Conservation (phyloP, 441 rosid species). For the Flueggea neowawraea region DNA sequence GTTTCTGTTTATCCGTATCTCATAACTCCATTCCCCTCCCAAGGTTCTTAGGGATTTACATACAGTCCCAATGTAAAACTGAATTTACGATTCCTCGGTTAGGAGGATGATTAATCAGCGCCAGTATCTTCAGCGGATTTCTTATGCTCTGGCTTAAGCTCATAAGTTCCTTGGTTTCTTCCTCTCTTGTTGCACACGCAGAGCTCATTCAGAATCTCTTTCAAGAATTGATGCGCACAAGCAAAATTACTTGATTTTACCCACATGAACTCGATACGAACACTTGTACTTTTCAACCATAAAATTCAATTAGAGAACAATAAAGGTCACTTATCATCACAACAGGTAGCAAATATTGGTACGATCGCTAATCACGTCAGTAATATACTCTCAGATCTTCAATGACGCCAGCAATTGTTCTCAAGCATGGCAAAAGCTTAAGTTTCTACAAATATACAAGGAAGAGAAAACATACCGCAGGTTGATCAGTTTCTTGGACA, state of each 20-base stretch:
- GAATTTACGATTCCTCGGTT: neutral
- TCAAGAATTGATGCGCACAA: conserved; percentile 74
- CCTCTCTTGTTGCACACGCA: conserved; percentile 95
- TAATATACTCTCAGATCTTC: too few species aligned
- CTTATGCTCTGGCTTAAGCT: conserved; percentile 94
- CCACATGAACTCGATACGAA: too few species aligned
- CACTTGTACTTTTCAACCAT: neutral
- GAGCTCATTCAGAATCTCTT: conserved; percentile 88
- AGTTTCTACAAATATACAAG: too few species aligned
- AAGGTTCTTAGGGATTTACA: too few species aligned
- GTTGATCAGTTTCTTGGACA: conserved; percentile 92
- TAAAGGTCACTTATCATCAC: too few species aligned
- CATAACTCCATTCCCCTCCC: too few species aligned
- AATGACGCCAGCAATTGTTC: too few species aligned
- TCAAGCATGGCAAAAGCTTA: too few species aligned
- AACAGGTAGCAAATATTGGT: too few species aligned
- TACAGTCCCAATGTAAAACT: neutral
- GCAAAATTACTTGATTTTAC: neutral
- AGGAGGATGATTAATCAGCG: conserved; percentile 30
- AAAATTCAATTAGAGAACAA: neutral
- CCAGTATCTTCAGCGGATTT: conserved; percentile 65
- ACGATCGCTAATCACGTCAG: too few species aligned
- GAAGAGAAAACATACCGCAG: conserved; percentile 50
- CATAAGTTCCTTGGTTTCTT: conserved; percentile 91
- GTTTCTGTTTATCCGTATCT: too few species aligned